A percentile compares a stretch with the other conserved stretches of the same genome.
Evolutionary conservation across 225 moss, liverwort and hornwort species (phyloP).

Genomic region (Physcomitrellopsis africana): DNA sequence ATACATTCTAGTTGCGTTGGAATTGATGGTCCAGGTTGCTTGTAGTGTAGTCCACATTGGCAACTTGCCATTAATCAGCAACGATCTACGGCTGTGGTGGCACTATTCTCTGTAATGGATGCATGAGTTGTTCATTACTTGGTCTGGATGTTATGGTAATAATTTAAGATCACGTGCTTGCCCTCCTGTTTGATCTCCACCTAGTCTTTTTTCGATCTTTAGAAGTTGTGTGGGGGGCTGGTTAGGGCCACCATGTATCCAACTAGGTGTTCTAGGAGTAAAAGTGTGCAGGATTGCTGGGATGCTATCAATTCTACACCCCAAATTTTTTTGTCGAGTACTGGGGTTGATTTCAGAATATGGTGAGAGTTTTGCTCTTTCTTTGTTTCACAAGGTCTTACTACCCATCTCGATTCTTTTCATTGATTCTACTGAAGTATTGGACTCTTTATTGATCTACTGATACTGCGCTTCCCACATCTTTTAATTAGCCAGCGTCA

Average conservation of each 20-base stretch:
- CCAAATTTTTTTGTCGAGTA: not conserved
- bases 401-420: too few species aligned
- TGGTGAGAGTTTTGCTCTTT: constrained; percentile 1
- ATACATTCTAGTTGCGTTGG: not conserved
- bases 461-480: too few species aligned
- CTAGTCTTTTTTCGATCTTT: not conserved
- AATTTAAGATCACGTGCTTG: not conserved
- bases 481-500: too few species aligned
- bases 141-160: not conserved
- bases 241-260: constrained; percentile 8
- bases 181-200: not conserved
- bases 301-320: not conserved
- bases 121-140: not conserved
- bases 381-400: not conserved
- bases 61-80: too few species aligned
- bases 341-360: not conserved
- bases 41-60: too few species aligned
- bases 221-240: not conserved
- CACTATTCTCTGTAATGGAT: too few species aligned
- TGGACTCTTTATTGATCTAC: too few species aligned
- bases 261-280: not conserved
- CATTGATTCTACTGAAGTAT: too few species aligned
- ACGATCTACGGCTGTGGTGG: too few species aligned
- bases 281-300: constrained; percentile 16
- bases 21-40: too few species aligned